These are phyloP conservation scores for Diaporthe nobilis DNA, from an alignment of 2,329 filamentous ascomycete genomes.

Conservation along the genomic window DNA sequence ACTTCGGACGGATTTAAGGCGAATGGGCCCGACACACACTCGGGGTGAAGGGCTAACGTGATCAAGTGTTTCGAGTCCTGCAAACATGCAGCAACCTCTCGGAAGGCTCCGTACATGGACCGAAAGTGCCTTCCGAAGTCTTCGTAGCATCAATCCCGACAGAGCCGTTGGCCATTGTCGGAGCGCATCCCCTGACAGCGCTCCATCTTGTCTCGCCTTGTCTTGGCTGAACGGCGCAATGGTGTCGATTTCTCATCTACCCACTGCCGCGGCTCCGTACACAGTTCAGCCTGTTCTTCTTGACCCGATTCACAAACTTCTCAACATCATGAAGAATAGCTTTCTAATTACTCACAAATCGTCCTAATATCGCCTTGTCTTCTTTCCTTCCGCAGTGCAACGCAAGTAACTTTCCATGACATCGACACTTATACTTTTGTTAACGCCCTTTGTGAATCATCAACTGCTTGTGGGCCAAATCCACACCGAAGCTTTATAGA, in stretches of 20 bases:
- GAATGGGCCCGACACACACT: conserved; percentile 23
- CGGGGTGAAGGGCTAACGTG: conserved; percentile 22
- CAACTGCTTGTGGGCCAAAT: background rate
- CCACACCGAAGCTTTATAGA: background rate
- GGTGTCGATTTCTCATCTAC: conserved; percentile 1
- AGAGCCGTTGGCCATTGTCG: background rate
- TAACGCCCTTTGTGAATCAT: background rate
- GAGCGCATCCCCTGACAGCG: conserved; percentile 22
- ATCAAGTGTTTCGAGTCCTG: conserved; percentile 30
- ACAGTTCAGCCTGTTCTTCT: background rate
- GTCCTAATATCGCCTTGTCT: background rate
- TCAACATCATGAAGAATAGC: background rate
- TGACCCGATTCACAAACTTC: background rate
- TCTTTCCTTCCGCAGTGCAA: background rate
- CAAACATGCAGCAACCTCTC: conserved; percentile 26
- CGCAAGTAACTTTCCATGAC: background rate
- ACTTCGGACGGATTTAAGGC: conserved; percentile 31
- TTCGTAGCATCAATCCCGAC: background rate
- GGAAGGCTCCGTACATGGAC: conserved; percentile 9
- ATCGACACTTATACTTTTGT: background rate
- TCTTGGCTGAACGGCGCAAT: conserved; percentile 16
- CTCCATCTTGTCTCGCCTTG: conserved; percentile 16
- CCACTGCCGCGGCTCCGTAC: background rate
- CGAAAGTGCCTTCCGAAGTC: background rate
- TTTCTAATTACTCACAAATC: background rate